Conservation (phyloP, 805 yeast species). For the Dipodascus geniculatus region DNA sequence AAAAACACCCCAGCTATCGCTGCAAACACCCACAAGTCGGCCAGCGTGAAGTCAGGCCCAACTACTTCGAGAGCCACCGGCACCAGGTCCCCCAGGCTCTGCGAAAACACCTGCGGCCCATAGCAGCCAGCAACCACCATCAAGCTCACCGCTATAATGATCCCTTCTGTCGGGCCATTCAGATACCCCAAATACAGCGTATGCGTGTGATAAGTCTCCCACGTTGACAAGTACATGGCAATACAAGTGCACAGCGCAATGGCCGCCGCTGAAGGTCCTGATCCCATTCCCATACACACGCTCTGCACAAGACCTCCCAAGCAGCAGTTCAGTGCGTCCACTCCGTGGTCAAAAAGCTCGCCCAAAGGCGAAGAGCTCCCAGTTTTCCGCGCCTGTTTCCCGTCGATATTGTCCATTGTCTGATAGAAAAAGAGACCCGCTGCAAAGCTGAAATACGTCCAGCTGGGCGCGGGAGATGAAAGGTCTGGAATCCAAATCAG, state of each 20-base stretch:
- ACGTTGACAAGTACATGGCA: slow-evolving; percentile 55
- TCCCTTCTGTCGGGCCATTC: slow-evolving; percentile 96
- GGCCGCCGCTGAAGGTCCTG: slow-evolving; percentile 62
- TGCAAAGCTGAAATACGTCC: slow-evolving; percentile 74
- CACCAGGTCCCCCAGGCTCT: not conserved
- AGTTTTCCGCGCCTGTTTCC: slow-evolving; percentile 89
- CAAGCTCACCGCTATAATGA: slow-evolving; percentile 47
- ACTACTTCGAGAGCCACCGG: not conserved
- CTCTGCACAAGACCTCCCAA: slow-evolving; percentile 63
- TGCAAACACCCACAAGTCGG: slow-evolving; percentile 20
- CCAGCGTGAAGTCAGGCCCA: not conserved
- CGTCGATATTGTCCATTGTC: slow-evolving; percentile 95
- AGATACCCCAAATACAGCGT: slow-evolving; percentile 67
- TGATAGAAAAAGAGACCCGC: slow-evolving; percentile 80
- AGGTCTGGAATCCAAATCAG: slow-evolving; percentile 66
- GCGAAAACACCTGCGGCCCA: slow-evolving; percentile 21
- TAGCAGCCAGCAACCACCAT: slow-evolving; percentile 53
- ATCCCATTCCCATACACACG: slow-evolving; percentile 69
- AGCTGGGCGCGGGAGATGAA: slow-evolving; percentile 45
- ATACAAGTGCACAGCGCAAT: slow-evolving; percentile 64
- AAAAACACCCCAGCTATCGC: slow-evolving; percentile 29
- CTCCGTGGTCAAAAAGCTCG: slow-evolving; percentile 88
- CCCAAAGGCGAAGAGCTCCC: slow-evolving; percentile 94
- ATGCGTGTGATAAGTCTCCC: slow-evolving; percentile 94
- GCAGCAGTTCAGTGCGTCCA: slow-evolving; percentile 66